These are phyloP conservation scores for Lachancea nothofagi DNA, from an alignment of 805 yeast species.

Conservation along the genomic window DNA sequence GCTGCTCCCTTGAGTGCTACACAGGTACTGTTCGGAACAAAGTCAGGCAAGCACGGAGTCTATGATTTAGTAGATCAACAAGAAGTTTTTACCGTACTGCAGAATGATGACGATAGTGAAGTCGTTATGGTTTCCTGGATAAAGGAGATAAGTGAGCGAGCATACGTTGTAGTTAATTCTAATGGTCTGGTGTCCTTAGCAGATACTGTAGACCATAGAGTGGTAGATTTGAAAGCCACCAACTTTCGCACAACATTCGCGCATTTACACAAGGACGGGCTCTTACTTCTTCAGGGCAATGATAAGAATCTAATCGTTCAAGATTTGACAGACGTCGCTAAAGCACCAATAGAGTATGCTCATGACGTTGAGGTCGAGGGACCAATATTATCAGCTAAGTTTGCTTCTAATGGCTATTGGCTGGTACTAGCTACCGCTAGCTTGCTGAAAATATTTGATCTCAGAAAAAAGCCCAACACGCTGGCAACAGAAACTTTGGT, in stretches of 20 bases:
- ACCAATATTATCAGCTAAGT: conserved; percentile 15
- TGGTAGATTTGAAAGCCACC: not conserved
- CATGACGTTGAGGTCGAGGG: conserved; percentile 14
- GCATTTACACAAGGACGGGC: conserved; percentile 37
- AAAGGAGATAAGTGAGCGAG: not conserved
- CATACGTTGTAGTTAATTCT: conserved; percentile 4
- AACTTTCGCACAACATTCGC: conserved; percentile 3
- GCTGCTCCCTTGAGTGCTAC: conserved; percentile 1
- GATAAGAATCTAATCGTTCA: conserved; percentile 1
- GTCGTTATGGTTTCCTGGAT: not conserved
- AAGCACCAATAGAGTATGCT: conserved; percentile 5
- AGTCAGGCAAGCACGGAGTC: conserved; percentile 2
- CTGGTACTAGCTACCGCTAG: conserved; percentile 21
- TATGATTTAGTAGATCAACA: not conserved
- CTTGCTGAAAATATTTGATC: conserved; percentile 21
- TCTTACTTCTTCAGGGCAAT: conserved; percentile 27
- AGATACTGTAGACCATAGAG: not conserved
- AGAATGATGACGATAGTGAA: not conserved
- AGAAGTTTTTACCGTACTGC: not conserved
- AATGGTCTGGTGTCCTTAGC: conserved; percentile 1
- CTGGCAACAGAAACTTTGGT: conserved; percentile 16
- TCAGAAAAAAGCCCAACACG: conserved; percentile 24
- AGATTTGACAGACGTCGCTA: conserved; percentile 14
- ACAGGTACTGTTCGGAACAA: conserved; percentile 3
- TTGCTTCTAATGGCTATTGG: conserved; percentile 32